Base-by-base conservation (phyloP, 108 stramenopile species). In the Nannochloropsis salina region DNA sequence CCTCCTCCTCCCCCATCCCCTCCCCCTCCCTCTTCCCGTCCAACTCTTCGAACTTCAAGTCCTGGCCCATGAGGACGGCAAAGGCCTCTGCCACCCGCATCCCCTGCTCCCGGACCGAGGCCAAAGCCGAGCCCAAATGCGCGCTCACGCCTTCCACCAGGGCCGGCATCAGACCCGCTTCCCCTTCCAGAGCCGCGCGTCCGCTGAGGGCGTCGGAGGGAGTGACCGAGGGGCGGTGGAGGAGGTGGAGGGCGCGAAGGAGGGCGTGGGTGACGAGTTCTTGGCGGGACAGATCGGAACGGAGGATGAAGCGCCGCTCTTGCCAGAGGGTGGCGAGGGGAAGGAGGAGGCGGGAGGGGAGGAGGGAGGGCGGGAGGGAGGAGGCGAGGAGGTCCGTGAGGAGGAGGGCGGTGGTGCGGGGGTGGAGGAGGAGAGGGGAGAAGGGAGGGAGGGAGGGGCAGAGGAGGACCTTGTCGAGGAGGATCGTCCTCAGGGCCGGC, bases 41-140 rank as follows among this genome's bases (percentile, higher is more conserved):
- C 11, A 87, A 83, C 84, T 87, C 87, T 12, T 80, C 83, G 21
- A 87, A 87, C 3, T 80, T 83, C 15, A 87, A 83, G 3, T 80
- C 44, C 45, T 80, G 80, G 6, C 87, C 84, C 43, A 45, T 42
- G 18, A 87, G 44, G 0, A n/a, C 84, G 0, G 87, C 51, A n/a
- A 87, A 80, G 43, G 83, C 83, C 44, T 87, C 87, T 15, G 83
- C 87, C 11, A 87, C 87, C 42, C 87, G 83, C 87, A 87, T 87
- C 21, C 87, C 87, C 80, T 42, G 20, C 61, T 74, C 61, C n/a
- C 61, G 61, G 61, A 74, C n/a, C 61, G 2, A n/a, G 61, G 15
- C 61, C 6, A 74, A 74, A n/a, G 61, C 61, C 61, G 61, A 74
- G 2, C 3, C n/a, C n/a, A 74, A 74, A 74, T 74, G 61, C 2